Base-by-base conservation (phyloP, 495 filamentous ascomycete genomes). In the Penicillium pulvis region DNA sequence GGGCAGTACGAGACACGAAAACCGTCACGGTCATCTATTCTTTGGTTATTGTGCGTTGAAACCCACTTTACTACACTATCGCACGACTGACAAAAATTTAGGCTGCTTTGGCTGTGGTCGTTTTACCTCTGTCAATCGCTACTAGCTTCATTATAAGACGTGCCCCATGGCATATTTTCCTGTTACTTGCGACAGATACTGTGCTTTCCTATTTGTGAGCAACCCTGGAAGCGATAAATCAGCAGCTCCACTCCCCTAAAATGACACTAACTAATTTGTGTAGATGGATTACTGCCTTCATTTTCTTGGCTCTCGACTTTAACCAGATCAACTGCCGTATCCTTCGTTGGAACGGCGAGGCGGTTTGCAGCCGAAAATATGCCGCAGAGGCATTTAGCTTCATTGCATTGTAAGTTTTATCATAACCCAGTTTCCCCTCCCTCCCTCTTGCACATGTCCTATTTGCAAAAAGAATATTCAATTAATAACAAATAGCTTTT, bases 231-330 rank as follows among this genome's bases (percentile, higher is more conserved):
- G 28, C 36, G 31, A 2, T 5, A 33, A 3, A 46, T 24, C 51
- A 20, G 43, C 28, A 7, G 10, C n/a, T 52, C 23, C 14, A 49
- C 33, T 35, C 9, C 12, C 11, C 30, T 31, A 11, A 8, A 3
- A 4, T 35, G 6, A 35, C 4, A 35, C 9, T 16, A 20, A 42
- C 48, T 44, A 11, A 55, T 23, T 4, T 53, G 0, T 9, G 16
- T n/a, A 67, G 65, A 16, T 67, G 65, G 65, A 55, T 67, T 39
- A 64, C 62, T 8, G 41, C 62, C 5, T 65, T 65, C 44, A 57
- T 67, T 35, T 64, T 67, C 50, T 51, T 67, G 26, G 62, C 65
- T 5, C 52, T 44, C 20, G 43, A 67, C 20, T 67, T 65, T 57
- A 64, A 67, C 28, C 58, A 47, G 4, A 26, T 49, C 11, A 62